These are phyloP conservation scores for Oxytropis ochrocephala DNA, from an alignment of 306 rosid species.

Conservation along the genomic window DNA sequence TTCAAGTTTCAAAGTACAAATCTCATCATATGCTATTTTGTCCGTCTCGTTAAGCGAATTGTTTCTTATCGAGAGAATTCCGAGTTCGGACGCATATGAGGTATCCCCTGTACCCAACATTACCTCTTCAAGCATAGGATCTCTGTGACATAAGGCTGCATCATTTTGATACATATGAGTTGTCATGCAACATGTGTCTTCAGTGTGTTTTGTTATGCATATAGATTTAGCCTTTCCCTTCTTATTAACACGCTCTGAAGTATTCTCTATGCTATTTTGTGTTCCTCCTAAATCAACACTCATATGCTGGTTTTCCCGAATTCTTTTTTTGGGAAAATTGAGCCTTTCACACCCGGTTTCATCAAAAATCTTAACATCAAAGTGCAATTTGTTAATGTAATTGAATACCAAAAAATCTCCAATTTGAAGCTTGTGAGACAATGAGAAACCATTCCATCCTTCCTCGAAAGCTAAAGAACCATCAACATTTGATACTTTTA, in stretches of 20 bases:
- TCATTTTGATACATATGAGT: constrained; percentile 8
- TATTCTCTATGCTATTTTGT: background rate
- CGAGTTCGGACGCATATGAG: constrained; percentile 23
- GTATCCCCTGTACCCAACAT: constrained; percentile 8
- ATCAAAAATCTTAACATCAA: constrained; percentile 48
- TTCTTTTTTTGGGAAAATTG: constrained; percentile 16
- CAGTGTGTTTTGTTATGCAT: constrained; percentile 18
- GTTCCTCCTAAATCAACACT: background rate
- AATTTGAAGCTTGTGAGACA: constrained; percentile 33
- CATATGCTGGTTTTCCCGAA: background rate
- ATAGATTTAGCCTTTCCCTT: background rate
- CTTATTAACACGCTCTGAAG: background rate
- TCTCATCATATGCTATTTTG: background rate
- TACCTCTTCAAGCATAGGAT: constrained; percentile 17
- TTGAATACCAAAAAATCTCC: constrained; percentile 55
- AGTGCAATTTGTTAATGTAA: constrained; percentile 27
- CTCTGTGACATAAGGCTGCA: background rate
- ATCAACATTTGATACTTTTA: constrained; percentile 28
- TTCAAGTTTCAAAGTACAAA: constrained; percentile 7
- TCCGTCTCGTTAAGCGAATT: constrained; percentile 13
- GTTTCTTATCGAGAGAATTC: constrained; percentile 11
- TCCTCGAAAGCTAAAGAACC: constrained; percentile 40
- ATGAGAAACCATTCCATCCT: constrained; percentile 62
- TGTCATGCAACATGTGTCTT: constrained; percentile 31
- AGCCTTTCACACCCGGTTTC: constrained; percentile 46